Base-by-base conservation (phyloP, 305 asterid genomes). In the Solanum chacoense region DNA sequence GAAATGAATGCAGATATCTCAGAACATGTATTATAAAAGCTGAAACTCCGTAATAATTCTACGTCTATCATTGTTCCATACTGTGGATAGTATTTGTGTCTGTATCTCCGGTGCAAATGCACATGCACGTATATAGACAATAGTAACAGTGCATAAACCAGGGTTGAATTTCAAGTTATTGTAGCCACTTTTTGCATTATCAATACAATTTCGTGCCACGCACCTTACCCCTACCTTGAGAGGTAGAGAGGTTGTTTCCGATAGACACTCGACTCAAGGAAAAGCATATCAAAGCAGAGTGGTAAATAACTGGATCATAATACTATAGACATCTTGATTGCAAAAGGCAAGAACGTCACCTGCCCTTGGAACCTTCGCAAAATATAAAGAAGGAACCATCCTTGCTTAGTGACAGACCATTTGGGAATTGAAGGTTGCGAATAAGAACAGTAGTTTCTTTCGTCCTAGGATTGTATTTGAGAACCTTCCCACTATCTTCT, bases 331-430 rank as follows among this genome's bases (percentile, higher is more conserved):
- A 45, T 18, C 71, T 10, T 81, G 86, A 45, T 29, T 28, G 86
- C 18, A 2, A 18, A 81, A 29, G 69, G 26, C 69, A 28, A 80
- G 69, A 42, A 8, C 16, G 87, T 67, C 84, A 95, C 99, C 98
- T 95, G 91, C 98, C 99, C 24, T 91, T 50, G 65, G 94, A 88
- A 88, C 98, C 94, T 91, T 95, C 99, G 11, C 96, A 92, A 90
- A 93, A 96, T 85, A 93, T 98, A 84, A 97, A 91, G 93, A 95
- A 97, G 1, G 97, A 95, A 42, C 94, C 93, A 79, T 97, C 99
- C 94, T 95, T 97, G 87, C 99, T 97, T 16, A 97, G 88, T 89
- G 98, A 94, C 45, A 97, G 65, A 28, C 99, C 99, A 65, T 97
- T 97, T 16, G 99, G 98, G 77, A 96, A 96, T 79, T 95, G 98